Conservation (phyloP, 345 rosid species). For the Bruguiera gymnorhiza region DNA sequence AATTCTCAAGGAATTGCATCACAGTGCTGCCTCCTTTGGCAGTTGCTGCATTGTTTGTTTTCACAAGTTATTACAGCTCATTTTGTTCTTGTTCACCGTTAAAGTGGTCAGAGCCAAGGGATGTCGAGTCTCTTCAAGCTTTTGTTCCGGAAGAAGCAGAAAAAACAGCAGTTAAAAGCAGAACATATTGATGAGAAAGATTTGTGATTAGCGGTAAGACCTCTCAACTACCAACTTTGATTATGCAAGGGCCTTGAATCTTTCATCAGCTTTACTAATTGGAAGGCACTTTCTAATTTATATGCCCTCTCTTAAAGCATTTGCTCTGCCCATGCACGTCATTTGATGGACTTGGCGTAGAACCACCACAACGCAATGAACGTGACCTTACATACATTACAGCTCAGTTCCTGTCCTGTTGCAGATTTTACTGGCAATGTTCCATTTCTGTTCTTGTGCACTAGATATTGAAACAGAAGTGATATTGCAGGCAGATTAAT, state of each 20-base stretch:
- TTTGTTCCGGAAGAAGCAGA: slow-evolving; percentile 81
- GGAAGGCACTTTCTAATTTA: not conserved
- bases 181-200: slow-evolving; percentile 53
- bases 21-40: not conserved
- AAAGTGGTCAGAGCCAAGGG: slow-evolving; percentile 54
- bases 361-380: not conserved
- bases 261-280: not conserved
- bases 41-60: not conserved
- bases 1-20: too few relatives aligned
- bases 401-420: not conserved
- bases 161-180: slow-evolving; percentile 72
- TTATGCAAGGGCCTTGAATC: not conserved
- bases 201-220: slow-evolving; percentile 37
- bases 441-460: too few relatives aligned
- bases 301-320: not conserved
- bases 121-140: slow-evolving; percentile 60
- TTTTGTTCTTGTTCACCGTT: not conserved
- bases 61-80: not conserved
- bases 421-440: not conserved
- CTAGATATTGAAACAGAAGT: too few relatives aligned
- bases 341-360: not conserved
- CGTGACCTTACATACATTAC: not conserved
- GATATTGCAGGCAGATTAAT: too few relatives aligned
- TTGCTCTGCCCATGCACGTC: not conserved
- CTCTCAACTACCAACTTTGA: not conserved